A percentile compares a stretch with the other conserved stretches of the same genome.
Evolutionary conservation across 345 rosid genomes (phyloP).

Genomic region (Jatropha curcas): DNA sequence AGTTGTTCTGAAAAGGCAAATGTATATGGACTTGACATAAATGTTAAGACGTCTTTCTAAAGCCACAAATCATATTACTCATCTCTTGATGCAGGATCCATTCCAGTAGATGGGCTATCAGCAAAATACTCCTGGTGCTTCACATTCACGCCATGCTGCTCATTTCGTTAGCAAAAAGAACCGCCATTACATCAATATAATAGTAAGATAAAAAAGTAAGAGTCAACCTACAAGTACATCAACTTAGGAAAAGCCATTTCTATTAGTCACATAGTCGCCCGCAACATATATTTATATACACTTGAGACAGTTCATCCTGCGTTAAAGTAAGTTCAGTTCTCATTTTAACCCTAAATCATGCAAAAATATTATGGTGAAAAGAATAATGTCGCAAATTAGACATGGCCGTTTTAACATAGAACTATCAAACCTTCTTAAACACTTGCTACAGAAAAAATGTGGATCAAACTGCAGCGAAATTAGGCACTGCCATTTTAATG

Average conservation of each 20-base stretch:
- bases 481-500: too few relatives aligned
- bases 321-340: background rate
- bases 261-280: background rate
- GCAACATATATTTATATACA: background rate
- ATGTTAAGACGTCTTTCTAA: background rate
- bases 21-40: background rate
- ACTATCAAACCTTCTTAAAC: too few relatives aligned
- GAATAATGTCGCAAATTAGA: too few relatives aligned
- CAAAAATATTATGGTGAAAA: too few relatives aligned
- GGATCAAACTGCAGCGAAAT: too few relatives aligned
- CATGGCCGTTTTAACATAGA: too few relatives aligned
- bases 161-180: constrained; percentile 21
- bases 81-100: constrained; percentile 66
- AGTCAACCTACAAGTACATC: background rate
- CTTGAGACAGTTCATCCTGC: background rate
- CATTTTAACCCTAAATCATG: background rate
- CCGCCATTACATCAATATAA: background rate
- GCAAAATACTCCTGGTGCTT: constrained; percentile 94
- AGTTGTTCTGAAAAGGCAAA: background rate
- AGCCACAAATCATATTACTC: constrained; percentile 16
- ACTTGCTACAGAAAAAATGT: background rate
- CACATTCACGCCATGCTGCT: constrained; percentile 84
- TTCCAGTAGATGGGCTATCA: constrained; percentile 63
- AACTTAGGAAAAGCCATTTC: background rate
- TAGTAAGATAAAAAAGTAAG: background rate